Percentiles rank a stretch among this genome's conserved stretches.
phyloP scores from a whole-genome alignment of 306 rosid species.

The Albizia julibrissin region DNA sequence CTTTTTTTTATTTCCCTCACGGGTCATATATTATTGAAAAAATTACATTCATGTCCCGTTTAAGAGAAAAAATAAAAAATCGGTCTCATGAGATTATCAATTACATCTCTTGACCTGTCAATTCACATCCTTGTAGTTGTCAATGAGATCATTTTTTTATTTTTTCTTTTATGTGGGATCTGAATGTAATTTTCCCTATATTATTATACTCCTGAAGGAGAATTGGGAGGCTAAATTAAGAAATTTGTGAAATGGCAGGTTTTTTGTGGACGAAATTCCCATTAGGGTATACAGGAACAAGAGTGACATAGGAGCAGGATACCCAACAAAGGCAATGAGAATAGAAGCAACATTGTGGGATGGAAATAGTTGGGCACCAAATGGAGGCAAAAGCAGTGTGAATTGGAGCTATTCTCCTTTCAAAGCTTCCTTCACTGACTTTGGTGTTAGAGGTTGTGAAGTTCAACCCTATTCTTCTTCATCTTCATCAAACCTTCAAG shows the following conservation, averaged over 20 bases:
- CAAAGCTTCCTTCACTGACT: constrained; percentile 48
- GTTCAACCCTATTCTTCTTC: neutral
- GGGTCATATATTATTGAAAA: too few species aligned
- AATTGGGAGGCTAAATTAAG: neutral
- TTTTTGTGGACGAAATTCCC: constrained; percentile 49
- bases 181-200: too few species aligned
- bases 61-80: too few species aligned
- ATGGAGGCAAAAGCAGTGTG: constrained; percentile 51
- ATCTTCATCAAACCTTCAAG: neutral
- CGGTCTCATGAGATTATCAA: too few species aligned
- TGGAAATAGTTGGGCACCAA: constrained; percentile 62
- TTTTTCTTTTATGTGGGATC: too few species aligned
- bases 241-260: constrained; percentile 36
- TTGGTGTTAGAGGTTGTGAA: constrained; percentile 43
- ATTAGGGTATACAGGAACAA: constrained; percentile 53
- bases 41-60: too few species aligned
- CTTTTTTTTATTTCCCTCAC: too few species aligned
- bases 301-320: constrained; percentile 30
- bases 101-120: too few species aligned
- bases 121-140: too few species aligned
- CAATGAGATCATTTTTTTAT: too few species aligned
- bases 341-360: constrained; percentile 53
- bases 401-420: constrained; percentile 60
- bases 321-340: constrained; percentile 51
- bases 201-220: too few species aligned